Evolutionary conservation across 179 eudicot species (phyloP), one percentile per base, ranked within the genome.

Genomic region (Heliamphora pulchella): DNA sequence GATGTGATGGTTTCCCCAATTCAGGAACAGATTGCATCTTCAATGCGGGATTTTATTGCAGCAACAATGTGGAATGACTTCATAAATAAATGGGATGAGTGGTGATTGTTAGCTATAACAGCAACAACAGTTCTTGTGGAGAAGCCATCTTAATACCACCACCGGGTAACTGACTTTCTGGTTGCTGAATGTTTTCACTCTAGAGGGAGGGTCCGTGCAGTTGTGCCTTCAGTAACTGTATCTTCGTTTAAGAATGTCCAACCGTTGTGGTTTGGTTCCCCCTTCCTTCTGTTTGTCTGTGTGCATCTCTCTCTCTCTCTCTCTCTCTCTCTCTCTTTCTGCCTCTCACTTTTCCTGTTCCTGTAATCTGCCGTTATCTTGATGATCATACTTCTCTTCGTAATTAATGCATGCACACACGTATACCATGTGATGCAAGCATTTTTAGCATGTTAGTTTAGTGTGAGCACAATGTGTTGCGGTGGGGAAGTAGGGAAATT

Each of bases 51-150:
- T 78, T 89, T 93, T 2, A 83, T 93, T 75, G 91, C 97, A 14
- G 81, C 89, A 17, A 79, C 87, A 47, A 91, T 93, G 97, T 93
- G 97, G 97, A 87, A 86, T 79, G 93, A 93, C 74, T 93, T 93
- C 79, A 67, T 88, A 62, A 87, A 86, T 72, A 87, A 85, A 39
- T 93, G 97, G 97, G 92, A 87, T 77, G 90, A 91, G 77, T 91
- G 95, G 93, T 93, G 77, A 89, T 39, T 80, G 6, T 54, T 75
- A 5, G 10, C 41, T 63, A 6, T 71, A 5, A 57, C 75, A 53
- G 53, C 48, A 57, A 79, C 65, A 44, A 39, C 58, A 39, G 31
- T 78, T 22, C 74, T 66, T 14, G 22, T 5, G 14, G 43, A 54
- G 65, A 14, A 51, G 53, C 53, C 17, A 2, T 47, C 17, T 3